phyloP scores from a whole-genome alignment of 495 filamentous ascomycete species.

The Podospora sp. region DNA sequence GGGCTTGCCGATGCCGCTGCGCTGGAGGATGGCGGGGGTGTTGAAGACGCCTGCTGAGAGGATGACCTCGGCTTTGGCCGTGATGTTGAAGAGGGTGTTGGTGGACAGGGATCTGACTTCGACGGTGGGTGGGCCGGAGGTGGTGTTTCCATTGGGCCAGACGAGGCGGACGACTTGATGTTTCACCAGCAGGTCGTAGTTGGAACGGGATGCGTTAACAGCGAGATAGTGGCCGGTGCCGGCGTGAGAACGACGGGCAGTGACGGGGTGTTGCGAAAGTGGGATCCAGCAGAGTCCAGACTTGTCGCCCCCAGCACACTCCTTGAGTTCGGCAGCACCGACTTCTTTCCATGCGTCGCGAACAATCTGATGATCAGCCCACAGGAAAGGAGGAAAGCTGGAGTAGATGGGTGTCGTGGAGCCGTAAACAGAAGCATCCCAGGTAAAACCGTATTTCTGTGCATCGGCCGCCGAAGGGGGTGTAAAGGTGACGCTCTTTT shows the following conservation, averaged over 20 bases:
- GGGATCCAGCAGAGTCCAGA: slow-evolving; percentile 34
- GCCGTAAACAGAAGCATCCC: slow-evolving; percentile 24
- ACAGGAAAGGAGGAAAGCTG: slow-evolving; percentile 26
- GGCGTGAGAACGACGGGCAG: slow-evolving; percentile 39
- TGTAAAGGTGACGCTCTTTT: slow-evolving; percentile 37
- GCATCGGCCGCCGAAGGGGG: slow-evolving; percentile 19
- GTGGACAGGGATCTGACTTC: slow-evolving; percentile 25
- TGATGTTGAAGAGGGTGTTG: slow-evolving; percentile 14
- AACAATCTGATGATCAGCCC: slow-evolving; percentile 23
- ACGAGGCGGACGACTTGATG: slow-evolving; percentile 30
- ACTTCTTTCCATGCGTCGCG: slow-evolving; percentile 27
- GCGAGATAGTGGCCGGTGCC: slow-evolving; percentile 43
- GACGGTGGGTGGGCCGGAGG: slow-evolving; percentile 21
- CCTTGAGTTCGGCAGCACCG: slow-evolving; percentile 17
- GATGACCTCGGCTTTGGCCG: slow-evolving; percentile 26
- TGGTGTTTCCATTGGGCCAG: slow-evolving; percentile 15
- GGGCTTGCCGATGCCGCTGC: slow-evolving; percentile 52
- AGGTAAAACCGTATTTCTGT: slow-evolving; percentile 24
- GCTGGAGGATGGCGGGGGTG: slow-evolving; percentile 55
- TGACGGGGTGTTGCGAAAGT: slow-evolving; percentile 33
- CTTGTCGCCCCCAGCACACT: slow-evolving; percentile 30
- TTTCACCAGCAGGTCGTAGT: slow-evolving; percentile 39
- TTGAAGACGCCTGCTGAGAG: slow-evolving; percentile 48
- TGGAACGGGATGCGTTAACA: slow-evolving; percentile 24
- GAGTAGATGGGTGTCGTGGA: slow-evolving; percentile 22